Evolutionary conservation across 2,329 filamentous ascomycete species (phyloP).

Genomic region (Cryphonectria parasitica): DNA sequence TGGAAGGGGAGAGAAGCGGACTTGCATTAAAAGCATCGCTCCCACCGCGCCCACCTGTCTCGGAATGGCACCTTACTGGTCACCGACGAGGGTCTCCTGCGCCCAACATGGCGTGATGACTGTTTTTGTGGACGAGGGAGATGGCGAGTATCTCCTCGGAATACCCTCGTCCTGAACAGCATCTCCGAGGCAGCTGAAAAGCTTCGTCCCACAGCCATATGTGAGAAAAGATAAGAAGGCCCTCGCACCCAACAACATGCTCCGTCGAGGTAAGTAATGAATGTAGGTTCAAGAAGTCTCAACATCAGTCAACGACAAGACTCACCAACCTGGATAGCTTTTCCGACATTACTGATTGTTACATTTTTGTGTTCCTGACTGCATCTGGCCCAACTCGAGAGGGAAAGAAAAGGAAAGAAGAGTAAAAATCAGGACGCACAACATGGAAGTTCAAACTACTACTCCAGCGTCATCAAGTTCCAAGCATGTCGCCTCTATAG

Average conservation of each 20-base stretch:
- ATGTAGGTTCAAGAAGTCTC: background rate
- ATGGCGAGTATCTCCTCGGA: background rate
- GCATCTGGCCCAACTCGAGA: background rate
- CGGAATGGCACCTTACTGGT: background rate
- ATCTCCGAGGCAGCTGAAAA: background rate
- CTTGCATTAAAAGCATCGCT: background rate
- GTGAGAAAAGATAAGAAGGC: background rate
- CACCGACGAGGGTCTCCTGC: background rate
- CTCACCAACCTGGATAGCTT: background rate
- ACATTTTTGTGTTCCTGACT: background rate
- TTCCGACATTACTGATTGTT: background rate
- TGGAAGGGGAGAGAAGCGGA: background rate
- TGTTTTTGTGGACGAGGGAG: background rate
- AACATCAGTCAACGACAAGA: background rate
- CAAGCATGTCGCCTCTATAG: conserved; percentile 11
- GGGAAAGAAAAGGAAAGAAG: background rate
- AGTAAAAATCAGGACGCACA: background rate
- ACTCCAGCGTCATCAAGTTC: conserved; percentile 14
- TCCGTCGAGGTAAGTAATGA: background rate
- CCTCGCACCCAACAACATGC: background rate
- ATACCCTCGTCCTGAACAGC: background rate
- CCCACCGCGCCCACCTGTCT: no score
- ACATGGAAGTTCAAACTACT: conserved; percentile 16
- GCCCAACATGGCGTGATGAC: background rate
- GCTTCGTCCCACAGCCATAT: background rate